Evolutionary conservation across 495 filamentous ascomycete genomes (phyloP).

Genomic region (Lasiosphaeria hispida): DNA sequence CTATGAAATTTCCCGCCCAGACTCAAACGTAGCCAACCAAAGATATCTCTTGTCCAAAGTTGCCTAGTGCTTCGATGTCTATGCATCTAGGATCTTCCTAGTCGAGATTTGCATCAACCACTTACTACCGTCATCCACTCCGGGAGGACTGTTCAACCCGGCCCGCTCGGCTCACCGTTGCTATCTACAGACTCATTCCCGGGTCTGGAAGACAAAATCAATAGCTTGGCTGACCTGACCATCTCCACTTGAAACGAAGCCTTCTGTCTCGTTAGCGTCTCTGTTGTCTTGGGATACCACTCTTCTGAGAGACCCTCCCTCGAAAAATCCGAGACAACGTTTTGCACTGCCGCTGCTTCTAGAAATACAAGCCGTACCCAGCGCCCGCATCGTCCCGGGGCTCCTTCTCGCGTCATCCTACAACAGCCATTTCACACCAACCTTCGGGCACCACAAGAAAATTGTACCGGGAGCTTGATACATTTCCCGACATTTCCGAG

Average conservation of each 20-base stretch:
- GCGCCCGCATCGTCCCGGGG: neutral
- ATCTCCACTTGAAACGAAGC: slow-evolving; percentile 31
- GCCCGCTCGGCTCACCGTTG: slow-evolving; percentile 17
- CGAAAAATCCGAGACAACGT: slow-evolving; percentile 13
- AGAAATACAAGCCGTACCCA: slow-evolving; percentile 8
- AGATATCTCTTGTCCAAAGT: slow-evolving; percentile 1
- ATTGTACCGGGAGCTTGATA: slow-evolving; percentile 7
- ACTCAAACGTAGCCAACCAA: slow-evolving; percentile 5
- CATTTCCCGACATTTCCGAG: neutral
- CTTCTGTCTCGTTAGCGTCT: slow-evolving; percentile 16
- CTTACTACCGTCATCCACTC: neutral
- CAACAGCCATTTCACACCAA: slow-evolving; percentile 2
- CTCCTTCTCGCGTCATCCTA: neutral
- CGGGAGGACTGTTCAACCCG: slow-evolving; percentile 18
- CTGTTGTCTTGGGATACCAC: slow-evolving; percentile 8
- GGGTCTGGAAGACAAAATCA: slow-evolving; percentile 25
- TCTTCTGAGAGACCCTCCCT: slow-evolving; percentile 1
- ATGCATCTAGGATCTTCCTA: slow-evolving; percentile 27
- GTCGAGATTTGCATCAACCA: slow-evolving; percentile 16
- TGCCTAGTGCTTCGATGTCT: slow-evolving; percentile 10
- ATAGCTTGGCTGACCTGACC: slow-evolving; percentile 22
- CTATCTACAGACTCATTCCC: slow-evolving; percentile 24
- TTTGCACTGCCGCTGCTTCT: neutral
- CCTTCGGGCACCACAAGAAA: slow-evolving; percentile 13
- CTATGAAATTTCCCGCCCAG: neutral